A percentile compares a stretch with the other conserved stretches of the same genome.
These are phyloP conservation scores for Paecilomyces fulvus DNA, from an alignment of 2,329 filamentous ascomycete genomes.

Conservation along the genomic window DNA sequence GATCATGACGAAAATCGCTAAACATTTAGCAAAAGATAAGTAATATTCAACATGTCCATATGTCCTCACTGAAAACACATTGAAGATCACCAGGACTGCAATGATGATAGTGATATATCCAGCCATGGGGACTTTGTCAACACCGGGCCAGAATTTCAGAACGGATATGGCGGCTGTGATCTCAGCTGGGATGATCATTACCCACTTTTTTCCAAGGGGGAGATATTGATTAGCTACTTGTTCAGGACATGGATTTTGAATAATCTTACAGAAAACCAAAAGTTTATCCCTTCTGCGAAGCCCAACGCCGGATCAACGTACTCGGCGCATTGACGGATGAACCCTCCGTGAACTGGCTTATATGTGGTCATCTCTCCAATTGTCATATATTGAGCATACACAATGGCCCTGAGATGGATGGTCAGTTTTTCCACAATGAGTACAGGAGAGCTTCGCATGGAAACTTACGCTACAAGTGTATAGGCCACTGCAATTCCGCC, in stretches of 20 bases:
- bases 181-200: conserved; percentile 25
- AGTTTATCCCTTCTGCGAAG: conserved; percentile 27
- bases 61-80: conserved; percentile 18
- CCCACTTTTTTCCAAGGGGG: conserved; percentile 12
- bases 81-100: conserved; percentile 16
- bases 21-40: conserved; percentile 24
- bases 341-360: conserved; percentile 25
- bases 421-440: background rate
- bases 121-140: conserved; percentile 17
- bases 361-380: conserved; percentile 26
- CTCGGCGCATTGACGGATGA: conserved; percentile 23
- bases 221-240: background rate
- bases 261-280: conserved; percentile 21
- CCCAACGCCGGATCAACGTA: conserved; percentile 26
- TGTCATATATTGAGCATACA: conserved; percentile 24
- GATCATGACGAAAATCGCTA: conserved; percentile 24
- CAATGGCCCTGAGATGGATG: conserved; percentile 15
- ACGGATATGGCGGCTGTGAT: conserved; percentile 27
- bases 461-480: conserved; percentile 20
- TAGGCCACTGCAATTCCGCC: conserved; percentile 25
- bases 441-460: background rate
- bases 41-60: conserved; percentile 24
- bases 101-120: conserved; percentile 27
- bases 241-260: background rate
- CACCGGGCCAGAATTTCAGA: conserved; percentile 24